Evolutionary conservation across 2,329 filamentous ascomycete genomes (phyloP), one percentile per base, ranked within the genome.

Genomic region (Coleophoma cylindrospora): DNA sequence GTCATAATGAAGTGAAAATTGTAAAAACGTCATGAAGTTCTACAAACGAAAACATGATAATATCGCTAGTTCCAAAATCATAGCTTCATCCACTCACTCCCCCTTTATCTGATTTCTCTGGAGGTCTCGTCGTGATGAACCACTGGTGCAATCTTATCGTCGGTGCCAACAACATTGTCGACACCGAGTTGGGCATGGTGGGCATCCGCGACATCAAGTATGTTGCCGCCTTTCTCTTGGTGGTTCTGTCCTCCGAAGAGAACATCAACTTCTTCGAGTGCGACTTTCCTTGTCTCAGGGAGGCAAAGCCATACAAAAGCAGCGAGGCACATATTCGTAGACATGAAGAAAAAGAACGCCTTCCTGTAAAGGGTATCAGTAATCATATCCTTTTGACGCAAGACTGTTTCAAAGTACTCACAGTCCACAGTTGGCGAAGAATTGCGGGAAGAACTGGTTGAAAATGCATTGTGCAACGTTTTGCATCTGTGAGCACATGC

Each of bases 371-470:
- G 27, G 36, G 45, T 53, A 45, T 49, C 22, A 40, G 13, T 7
- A 7, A 7, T 21, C 46, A 4, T 13, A 13, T 3, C 21, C 3
- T 38, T 9, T 12, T 12, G 11, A n/a, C 6, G 43, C 38, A 21
- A 12, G 12, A 14, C 12, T 4, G 17, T 2, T 27, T n/a, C 22
- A 15, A 37, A 44, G 15, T 40, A 50, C 52, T 56, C 55, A 57
- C 50, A 77, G 70, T 10, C 72, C 72, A 38, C 67, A 64, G 60
- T 84, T 81, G 48, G 76, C 70, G 14, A 86, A 73, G 70, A 87
- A 86, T 12, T 74, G 77, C 12, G 83, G 83, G 73, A 87, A 86
- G 72, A 86, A 86, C 56, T 87, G 83, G 65, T 86, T 80, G 61
- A 86, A 80, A 57, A 86, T 78, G 50, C 76, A 75, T 65, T 86